Evolutionary conservation across 228 moss, liverwort and hornwort species (phyloP), one percentile per base, ranked within the genome.

Genomic region (Sphagnum fallax): DNA sequence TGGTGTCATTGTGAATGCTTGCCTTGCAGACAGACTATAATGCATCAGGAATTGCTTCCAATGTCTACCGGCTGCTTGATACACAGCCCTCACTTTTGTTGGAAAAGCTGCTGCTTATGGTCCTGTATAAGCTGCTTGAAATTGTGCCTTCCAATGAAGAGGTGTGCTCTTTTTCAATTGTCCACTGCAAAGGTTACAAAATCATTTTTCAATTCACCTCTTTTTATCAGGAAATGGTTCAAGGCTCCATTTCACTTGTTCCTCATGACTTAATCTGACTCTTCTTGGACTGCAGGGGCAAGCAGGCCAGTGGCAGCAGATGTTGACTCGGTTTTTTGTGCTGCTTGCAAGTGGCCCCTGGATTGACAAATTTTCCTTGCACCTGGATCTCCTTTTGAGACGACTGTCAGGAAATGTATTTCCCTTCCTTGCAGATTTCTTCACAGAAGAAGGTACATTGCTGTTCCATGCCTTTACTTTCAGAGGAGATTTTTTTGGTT

Each of bases 341-440:
- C 75, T 93, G 12, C 79, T 96, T 74, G 73, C 87, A 58, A 75
- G 74, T 64, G 82, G 79, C 10, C 77, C 84, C 48, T 66, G 75
- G 51, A 70, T 75, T 63, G 82, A 85, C 70, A 75, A 74, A 9
- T 91, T 93, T 69, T 72, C 76, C 58, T 83, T 81, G 65, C 93
- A 97, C 69, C 70, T 93, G 60, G 70, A 87, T 51, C 82, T 93
- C 60, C 75, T 97, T 16, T 69, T 88, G 70, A 83, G 66, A 55
- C 85, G 79, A 50, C 74, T 90, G 62, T 79, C 90, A 47, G 67
- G 67, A 16, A 67, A 81, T 10, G 78, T 69, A 49, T 78, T 90
- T 55, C 66, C 85, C 69, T 97, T 97, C 48, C 79, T 93, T 71
- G 84, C 82, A 53, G 72, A 77, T 62, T 97, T 87, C 73, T 74